A percentile compares a stretch with the other conserved stretches of the same genome.
These are phyloP conservation scores for Candida lessepsii DNA, from an alignment of 805 yeast genomes.

Conservation along the genomic window DNA sequence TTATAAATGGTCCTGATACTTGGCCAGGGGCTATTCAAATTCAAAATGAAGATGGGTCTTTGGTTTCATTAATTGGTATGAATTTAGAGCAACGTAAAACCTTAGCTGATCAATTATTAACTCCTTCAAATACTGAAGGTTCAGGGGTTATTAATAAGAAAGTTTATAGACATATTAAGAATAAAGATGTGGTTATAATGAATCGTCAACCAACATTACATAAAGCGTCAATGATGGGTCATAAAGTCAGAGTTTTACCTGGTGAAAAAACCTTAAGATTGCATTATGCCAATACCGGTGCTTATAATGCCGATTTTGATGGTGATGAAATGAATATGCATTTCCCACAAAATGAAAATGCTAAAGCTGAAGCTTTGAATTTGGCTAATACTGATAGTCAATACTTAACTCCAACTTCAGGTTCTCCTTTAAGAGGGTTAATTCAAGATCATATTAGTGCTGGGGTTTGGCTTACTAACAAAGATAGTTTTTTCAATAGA, in stretches of 20 bases:
- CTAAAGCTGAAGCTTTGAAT: slow-evolving; percentile 92
- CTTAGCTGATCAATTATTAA: slow-evolving; percentile 86
- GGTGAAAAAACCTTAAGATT: slow-evolving; percentile 95
- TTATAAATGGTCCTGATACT: slow-evolving; percentile 92
- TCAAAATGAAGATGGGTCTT: slow-evolving; percentile 91
- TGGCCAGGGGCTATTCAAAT: slow-evolving; percentile 99
- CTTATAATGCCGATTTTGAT: slow-evolving; percentile 97
- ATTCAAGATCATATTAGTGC: slow-evolving; percentile 99
- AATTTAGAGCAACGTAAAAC: slow-evolving; percentile 92
- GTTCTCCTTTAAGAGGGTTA: slow-evolving; percentile 96
- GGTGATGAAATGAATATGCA: slow-evolving; percentile 99
- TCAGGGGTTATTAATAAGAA: slow-evolving; percentile 73
- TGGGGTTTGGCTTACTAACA: slow-evolving; percentile 96
- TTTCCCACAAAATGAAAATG: slow-evolving; percentile 97
- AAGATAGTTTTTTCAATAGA: slow-evolving; percentile 87
- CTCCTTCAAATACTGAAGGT: slow-evolving; percentile 66
- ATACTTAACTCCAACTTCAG: slow-evolving; percentile 97
- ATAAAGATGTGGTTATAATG: slow-evolving; percentile 95
- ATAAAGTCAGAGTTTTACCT: slow-evolving; percentile 92
- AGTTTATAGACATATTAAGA: slow-evolving; percentile 90
- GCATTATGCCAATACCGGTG: slow-evolving; percentile 99
- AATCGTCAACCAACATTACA: slow-evolving; percentile 99
- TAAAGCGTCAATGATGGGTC: slow-evolving; percentile 99
- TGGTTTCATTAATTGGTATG: slow-evolving; percentile 84
- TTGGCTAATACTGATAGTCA: slow-evolving; percentile 97